Evolutionary conservation across 495 filamentous ascomycete genomes (phyloP).

Genomic region (Penicillium coffeae): DNA sequence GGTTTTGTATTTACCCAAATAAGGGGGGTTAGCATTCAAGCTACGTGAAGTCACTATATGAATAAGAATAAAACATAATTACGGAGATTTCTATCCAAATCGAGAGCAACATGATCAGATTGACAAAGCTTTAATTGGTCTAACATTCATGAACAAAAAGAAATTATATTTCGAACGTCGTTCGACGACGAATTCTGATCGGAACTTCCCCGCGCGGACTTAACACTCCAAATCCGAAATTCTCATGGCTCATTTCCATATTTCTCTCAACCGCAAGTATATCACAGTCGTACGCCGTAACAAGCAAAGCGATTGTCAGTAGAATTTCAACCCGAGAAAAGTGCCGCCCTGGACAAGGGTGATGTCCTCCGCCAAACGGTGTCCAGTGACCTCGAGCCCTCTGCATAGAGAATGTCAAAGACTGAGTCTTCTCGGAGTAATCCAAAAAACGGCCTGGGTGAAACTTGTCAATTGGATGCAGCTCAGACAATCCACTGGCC

Average conservation of each 20-base stretch:
- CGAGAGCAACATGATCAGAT: no score
- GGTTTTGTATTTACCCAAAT: no score
- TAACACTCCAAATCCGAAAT: background rate
- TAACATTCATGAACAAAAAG: no score
- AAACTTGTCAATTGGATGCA: background rate
- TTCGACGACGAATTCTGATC: background rate
- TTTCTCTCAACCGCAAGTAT: background rate
- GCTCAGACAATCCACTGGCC: background rate
- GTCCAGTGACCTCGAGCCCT: background rate
- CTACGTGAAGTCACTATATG: no score
- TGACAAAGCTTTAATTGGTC: no score
- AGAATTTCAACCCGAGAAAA: background rate
- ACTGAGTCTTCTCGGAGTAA: background rate
- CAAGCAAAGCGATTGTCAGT: background rate
- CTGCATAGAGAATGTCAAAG: background rate
- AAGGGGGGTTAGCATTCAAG: no score
- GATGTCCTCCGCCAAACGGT: background rate
- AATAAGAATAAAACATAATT: no score
- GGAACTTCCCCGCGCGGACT: background rate
- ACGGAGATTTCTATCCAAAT: no score
- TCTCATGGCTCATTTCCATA: background rate
- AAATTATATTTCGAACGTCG: no score
- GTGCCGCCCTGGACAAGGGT: background rate
- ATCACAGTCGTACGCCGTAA: background rate
- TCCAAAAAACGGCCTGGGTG: background rate